Base-by-base conservation (phyloP, 768 basidiomycete species). In the Mycena rebaudengoi region DNA sequence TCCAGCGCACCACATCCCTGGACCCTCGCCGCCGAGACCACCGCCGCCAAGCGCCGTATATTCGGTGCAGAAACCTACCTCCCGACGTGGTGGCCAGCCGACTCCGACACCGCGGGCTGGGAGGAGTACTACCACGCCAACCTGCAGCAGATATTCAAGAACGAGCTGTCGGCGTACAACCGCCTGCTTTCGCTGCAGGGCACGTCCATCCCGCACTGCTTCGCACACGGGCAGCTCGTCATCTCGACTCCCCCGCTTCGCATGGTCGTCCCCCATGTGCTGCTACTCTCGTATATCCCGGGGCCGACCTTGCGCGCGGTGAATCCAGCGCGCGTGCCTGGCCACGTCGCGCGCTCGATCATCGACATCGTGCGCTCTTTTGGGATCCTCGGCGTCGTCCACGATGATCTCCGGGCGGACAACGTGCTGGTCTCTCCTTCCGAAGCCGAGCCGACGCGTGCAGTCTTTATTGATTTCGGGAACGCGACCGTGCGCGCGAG, bases 391-490 rank as follows among this genome's bases (percentile, higher is more conserved):
- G 65, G 68, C 14, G 68, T 69, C 32, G 48, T 69, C 18, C 68
- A 69, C 39, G 64, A 66, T 33, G 68, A 66, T 35, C 50, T 69
- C 11, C 50, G 61, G 28, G 28, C 56, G 18, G 68, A 66, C 21
- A 69, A 69, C 37, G 41, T 69, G 18, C 37, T 69, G 20, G 35
- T 69, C 25, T 50, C 58, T 18, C 46, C 60, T 2, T 21, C 52
- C 23, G 61, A 64, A n/a, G n/a, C n/a, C 32, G 60, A 52, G 1
- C 60, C 44, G 11, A 52, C 45, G 26, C 52, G 37, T 7, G 49
- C 57, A 14, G 46, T 63, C n/a, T 52, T 69, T 12, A 43, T 69
- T 40, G 65, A 66, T 45, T 69, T 69, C 53, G 68, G 64, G n/a
- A 69, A 62, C 45, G 54, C 64, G 7, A 6, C 39, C 21, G 41